Conservation (phyloP, 148 eudicot genomes). For the Linanthus parryae region DNA sequence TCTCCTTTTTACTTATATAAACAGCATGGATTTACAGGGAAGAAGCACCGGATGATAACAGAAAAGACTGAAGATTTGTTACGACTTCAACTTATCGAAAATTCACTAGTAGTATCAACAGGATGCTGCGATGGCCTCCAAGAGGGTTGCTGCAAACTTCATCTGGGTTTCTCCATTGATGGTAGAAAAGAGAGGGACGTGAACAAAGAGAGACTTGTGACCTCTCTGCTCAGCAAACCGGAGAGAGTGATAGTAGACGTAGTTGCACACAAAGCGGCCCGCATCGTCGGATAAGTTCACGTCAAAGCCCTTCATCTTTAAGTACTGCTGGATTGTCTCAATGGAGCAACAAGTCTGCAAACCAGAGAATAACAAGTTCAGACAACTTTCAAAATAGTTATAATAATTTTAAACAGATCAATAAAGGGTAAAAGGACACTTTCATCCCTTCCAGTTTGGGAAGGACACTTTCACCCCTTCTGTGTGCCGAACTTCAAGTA, state of each 20-base stretch:
- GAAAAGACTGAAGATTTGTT: too few relatives aligned
- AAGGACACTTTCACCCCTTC: too few relatives aligned
- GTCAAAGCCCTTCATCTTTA: constrained; percentile 48
- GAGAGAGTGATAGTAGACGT: constrained; percentile 76
- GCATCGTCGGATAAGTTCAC: constrained; percentile 56
- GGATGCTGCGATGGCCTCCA: constrained; percentile 53
- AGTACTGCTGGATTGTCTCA: constrained; percentile 32
- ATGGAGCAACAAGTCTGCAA: constrained; percentile 42
- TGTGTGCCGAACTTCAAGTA: too few relatives aligned
- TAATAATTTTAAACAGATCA: too few relatives aligned
- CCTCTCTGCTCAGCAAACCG: constrained; percentile 57
- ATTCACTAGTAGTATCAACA: constrained; percentile 28
- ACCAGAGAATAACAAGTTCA: constrained; percentile 5
- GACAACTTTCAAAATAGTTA: too few relatives aligned
- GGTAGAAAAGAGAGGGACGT: constrained; percentile 64
- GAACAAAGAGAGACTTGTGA: constrained; percentile 69
- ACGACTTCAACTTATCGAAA: too few relatives aligned
- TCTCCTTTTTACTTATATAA: too few relatives aligned
- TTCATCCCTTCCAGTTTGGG: too few relatives aligned
- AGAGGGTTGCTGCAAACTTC: constrained; percentile 45
- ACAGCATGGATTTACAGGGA: too few relatives aligned
- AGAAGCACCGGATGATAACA: too few relatives aligned
- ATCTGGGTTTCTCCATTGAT: constrained; percentile 61
- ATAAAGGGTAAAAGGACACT: too few relatives aligned
- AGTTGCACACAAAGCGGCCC: constrained; percentile 81